phyloP scores from a whole-genome alignment of 2,329 filamentous ascomycete species.

The Kalaharituber pfeilii region DNA sequence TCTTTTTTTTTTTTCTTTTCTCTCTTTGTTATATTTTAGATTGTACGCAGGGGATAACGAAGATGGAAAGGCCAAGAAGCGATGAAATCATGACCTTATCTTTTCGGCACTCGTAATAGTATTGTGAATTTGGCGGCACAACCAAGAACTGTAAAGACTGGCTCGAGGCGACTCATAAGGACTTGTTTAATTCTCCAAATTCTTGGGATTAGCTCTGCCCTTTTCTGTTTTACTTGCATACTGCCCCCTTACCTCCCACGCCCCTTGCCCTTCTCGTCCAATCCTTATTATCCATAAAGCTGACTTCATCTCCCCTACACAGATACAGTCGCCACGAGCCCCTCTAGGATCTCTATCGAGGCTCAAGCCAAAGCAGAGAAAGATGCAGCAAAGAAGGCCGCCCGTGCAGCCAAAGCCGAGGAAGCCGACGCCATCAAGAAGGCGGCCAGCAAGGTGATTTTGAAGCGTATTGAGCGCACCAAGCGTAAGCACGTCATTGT shows the following conservation, averaged over 20 bases:
- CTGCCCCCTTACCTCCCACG: neutral
- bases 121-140: conserved; percentile 96
- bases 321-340: conserved; percentile 70
- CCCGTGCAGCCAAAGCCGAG: conserved; percentile 81
- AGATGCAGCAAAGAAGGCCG: conserved; percentile 44
- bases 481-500: conserved; percentile 95
- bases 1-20: no score
- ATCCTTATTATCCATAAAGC: conserved; percentile 20
- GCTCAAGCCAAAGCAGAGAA: conserved; percentile 21
- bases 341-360: conserved; percentile 64
- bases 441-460: conserved; percentile 63
- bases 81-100: neutral
- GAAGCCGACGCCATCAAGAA: conserved; percentile 70
- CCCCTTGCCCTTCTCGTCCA: neutral
- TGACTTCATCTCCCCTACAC: conserved; percentile 11
- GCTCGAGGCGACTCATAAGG: conserved; percentile 58
- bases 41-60: neutral
- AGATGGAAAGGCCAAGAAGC: neutral
- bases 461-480: conserved; percentile 95
- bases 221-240: neutral
- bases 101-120: conserved; percentile 41
- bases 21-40: no score
- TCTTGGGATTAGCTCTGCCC: conserved; percentile 48
- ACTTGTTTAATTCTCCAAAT: conserved; percentile 64
- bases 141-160: conserved; percentile 95